phyloP scores from a whole-genome alignment of 345 rosid species.

The Toxicodendron radicans region DNA sequence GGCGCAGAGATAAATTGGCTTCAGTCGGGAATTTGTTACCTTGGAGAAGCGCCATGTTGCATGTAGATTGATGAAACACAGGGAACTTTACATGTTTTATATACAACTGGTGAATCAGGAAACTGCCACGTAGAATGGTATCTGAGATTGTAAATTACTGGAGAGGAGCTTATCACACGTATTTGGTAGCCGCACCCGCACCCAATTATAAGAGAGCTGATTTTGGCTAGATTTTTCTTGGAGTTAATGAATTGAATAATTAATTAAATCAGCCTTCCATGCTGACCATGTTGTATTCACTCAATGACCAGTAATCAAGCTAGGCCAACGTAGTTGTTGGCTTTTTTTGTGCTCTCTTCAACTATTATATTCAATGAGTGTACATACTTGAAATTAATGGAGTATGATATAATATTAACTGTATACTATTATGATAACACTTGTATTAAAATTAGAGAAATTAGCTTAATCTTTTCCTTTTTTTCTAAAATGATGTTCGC shows the following conservation, averaged over 20 bases:
- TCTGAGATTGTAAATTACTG: background rate
- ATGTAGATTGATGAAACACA: background rate
- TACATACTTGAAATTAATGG: background rate
- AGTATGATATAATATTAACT: no score
- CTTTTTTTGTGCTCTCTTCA: background rate
- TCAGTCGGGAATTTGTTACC: conserved; percentile 1
- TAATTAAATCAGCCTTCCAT: background rate
- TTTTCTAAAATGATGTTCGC: no score
- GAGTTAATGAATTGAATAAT: background rate
- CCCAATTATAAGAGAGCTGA: background rate
- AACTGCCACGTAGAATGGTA: background rate
- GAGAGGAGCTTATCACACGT: background rate
- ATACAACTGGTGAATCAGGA: background rate
- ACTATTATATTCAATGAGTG: background rate
- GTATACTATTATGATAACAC: no score
- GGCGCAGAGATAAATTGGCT: background rate
- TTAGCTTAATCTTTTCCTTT: no score
- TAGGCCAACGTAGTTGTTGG: background rate
- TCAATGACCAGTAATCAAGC: background rate
- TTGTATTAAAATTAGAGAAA: no score
- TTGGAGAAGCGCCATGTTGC: background rate
- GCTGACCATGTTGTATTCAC: background rate
- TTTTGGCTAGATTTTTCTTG: background rate
- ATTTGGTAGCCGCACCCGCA: no score
- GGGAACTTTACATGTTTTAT: background rate